Percentiles rank a stretch among this genome's conserved stretches.
These are phyloP conservation scores for Gautieria morchelliformis DNA, from an alignment of 768 basidiomycete species.

Conservation along the genomic window DNA sequence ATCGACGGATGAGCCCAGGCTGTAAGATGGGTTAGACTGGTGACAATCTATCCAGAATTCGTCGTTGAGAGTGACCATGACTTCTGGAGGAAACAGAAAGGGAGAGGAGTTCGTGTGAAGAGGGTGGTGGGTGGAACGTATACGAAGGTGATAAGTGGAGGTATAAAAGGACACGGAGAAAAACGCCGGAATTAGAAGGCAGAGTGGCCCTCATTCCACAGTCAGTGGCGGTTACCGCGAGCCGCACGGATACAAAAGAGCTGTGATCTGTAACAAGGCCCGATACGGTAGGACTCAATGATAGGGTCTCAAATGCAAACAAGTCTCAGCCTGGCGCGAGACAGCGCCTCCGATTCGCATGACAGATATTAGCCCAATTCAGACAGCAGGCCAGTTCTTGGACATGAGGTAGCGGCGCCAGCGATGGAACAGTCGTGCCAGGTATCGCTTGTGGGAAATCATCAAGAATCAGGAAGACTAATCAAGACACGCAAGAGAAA, in stretches of 20 bases:
- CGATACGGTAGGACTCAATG: not conserved
- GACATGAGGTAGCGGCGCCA: not conserved
- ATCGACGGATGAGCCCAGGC: too few species aligned
- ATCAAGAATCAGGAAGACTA: too few species aligned
- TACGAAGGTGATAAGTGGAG: not conserved
- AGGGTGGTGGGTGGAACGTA: not conserved
- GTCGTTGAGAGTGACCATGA: not conserved
- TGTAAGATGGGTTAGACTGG: not conserved
- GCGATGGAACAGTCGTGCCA: not conserved
- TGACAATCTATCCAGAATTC: not conserved
- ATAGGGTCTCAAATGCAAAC: constrained; percentile 2
- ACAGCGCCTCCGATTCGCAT: not conserved
- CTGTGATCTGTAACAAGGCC: not conserved
- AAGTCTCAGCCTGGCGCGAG: not conserved
- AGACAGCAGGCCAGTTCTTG: not conserved
- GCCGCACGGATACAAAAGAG: not conserved
- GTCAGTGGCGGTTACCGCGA: not conserved
- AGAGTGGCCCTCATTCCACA: not conserved
- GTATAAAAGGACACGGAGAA: not conserved
- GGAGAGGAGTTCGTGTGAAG: not conserved
- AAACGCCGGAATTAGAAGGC: not conserved
- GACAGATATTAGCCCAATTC: not conserved
- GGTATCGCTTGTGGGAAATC: not conserved
- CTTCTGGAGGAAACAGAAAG: not conserved
- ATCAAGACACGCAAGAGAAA: too few species aligned